Base-by-base conservation (phyloP, 441 rosid genomes). In the Syzygium malaccense region DNA sequence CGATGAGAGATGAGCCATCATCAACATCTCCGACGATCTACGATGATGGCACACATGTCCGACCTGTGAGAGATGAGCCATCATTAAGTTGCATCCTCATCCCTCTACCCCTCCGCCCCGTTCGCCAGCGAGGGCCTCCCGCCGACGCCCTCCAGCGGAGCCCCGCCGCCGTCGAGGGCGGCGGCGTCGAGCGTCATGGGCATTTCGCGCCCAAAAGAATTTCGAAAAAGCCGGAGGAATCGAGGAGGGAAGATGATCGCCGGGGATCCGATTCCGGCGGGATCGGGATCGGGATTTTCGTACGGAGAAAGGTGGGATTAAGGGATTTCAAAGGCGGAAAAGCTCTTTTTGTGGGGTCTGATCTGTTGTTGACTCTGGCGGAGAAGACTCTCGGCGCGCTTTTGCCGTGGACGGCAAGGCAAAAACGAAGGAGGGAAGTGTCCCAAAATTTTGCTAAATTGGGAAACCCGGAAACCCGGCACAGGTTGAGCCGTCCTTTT, bases 101-200 rank as follows among this genome's bases (percentile, higher is more conserved):
- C 93, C 32, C 55, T 88, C 17, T 88, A 66, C 49, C 49, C 4
- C 87, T 85, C 91, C 68, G 14, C 51, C 45, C 88, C 90, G 14
- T 33, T 55, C 51, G 90, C 91, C 49, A 54, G 41, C 41, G 41
- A 41, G 41, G 41, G 41, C 41, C 6, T 41, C 41, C 32, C 17
- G 60, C 8, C 28, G 28, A 56, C 60, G 49, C 49, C 17, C 26
- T 56, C 28, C 49, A 2, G 7, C 26, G 1, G 26, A 11, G 60
- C 13, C 4, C 26, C n/a, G 28, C 49, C 80, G 28, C 80, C 83
- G 83, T 71, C 25, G 51, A 45, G 12, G 80, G 15, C 6, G 41
- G 41, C 41, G 6, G 41, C 80, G 49, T 37, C 80, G 49, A 71
- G 49, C n/a, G 25, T 6, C 83, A 71, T 71, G 51, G 51, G 83